A percentile compares a stretch with the other conserved stretches of the same genome.
These are phyloP conservation scores for Peniophora sp. DNA, from an alignment of 1,284 basidiomycete genomes.

Conservation along the genomic window DNA sequence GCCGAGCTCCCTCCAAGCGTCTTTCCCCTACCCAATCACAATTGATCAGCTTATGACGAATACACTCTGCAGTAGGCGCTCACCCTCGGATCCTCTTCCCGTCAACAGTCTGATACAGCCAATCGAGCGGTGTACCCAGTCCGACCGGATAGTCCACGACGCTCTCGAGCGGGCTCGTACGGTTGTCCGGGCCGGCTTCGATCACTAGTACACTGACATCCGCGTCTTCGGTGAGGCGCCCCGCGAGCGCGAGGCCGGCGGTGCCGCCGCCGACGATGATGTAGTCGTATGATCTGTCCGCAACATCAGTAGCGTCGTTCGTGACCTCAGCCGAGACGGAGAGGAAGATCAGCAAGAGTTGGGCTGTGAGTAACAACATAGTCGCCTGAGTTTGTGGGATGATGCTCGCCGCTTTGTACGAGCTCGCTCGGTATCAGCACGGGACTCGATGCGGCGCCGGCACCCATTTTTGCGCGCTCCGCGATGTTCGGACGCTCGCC, in stretches of 20 bases:
- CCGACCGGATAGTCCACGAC: slow-evolving; percentile 41
- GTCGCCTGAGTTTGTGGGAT: too few relatives aligned
- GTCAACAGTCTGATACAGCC: slow-evolving; percentile 40
- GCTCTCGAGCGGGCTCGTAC: slow-evolving; percentile 36
- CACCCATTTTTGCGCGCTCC: too few relatives aligned
- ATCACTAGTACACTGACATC: slow-evolving; percentile 44
- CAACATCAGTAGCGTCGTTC: too few relatives aligned
- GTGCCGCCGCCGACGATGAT: slow-evolving; percentile 62
- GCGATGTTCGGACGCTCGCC: too few relatives aligned
- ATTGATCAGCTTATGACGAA: neutral
- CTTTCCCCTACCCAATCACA: slow-evolving; percentile 1
- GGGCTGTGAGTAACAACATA: too few relatives aligned
- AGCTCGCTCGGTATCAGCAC: too few relatives aligned
- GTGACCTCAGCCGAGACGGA: too few relatives aligned
- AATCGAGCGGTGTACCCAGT: slow-evolving; percentile 39
- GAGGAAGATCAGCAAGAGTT: too few relatives aligned
- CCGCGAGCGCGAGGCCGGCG: slow-evolving; percentile 54
- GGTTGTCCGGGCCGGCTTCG: slow-evolving; percentile 48
- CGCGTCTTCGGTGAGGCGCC: slow-evolving; percentile 50
- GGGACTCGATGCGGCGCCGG: too few relatives aligned
- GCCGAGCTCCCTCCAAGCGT: neutral
- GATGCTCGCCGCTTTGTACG: too few relatives aligned
- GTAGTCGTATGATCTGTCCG: slow-evolving; percentile 47
- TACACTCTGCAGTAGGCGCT: slow-evolving; percentile 13
- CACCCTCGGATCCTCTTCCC: slow-evolving; percentile 39